phyloP scores from a whole-genome alignment of 495 filamentous ascomycete genomes.

The Penicillium cosmopolitanum region DNA sequence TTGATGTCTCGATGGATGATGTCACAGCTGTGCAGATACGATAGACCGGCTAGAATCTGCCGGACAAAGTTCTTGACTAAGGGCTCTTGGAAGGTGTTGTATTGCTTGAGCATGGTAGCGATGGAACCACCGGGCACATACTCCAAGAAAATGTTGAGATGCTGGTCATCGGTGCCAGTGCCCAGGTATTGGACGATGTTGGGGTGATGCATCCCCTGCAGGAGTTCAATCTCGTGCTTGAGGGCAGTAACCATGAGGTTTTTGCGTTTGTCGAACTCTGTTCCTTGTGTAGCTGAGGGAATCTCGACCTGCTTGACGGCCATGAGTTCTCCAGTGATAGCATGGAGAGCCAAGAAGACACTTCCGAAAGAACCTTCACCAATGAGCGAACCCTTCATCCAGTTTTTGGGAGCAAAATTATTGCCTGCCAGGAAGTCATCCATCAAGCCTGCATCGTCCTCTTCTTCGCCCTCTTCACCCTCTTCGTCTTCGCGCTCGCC shows the following conservation, averaged over 20 bases:
- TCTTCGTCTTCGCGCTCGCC: slow-evolving; percentile 75
- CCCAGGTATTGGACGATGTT: slow-evolving; percentile 99
- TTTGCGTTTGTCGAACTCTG: slow-evolving; percentile 83
- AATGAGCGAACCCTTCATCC: slow-evolving; percentile 98
- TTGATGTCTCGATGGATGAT: slow-evolving; percentile 99
- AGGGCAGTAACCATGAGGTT: slow-evolving; percentile 97
- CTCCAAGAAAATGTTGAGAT: slow-evolving; percentile 99
- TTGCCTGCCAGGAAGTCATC: slow-evolving; percentile 81
- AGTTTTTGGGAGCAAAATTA: slow-evolving; percentile 92
- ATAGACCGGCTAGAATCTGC: slow-evolving; percentile 93
- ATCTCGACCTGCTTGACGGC: slow-evolving; percentile 99
- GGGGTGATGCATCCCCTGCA: slow-evolving; percentile 91
- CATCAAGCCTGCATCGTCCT: slow-evolving; percentile 70
- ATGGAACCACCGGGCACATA: slow-evolving; percentile 98
- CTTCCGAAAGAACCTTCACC: slow-evolving; percentile 97
- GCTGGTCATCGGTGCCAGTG: slow-evolving; percentile 84
- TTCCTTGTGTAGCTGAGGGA: slow-evolving; percentile 76
- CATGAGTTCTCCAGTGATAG: slow-evolving; percentile 95
- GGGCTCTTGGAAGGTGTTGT: slow-evolving; percentile 91
- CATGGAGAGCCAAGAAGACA: slow-evolving; percentile 95
- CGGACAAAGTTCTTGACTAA: slow-evolving; percentile 96
- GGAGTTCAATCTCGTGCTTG: slow-evolving; percentile 92
- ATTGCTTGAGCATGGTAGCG: slow-evolving; percentile 96
- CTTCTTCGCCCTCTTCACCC: slow-evolving; percentile 61
- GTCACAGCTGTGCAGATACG: slow-evolving; percentile 90